Percentiles rank a stretch among this genome's conserved stretches.
Conservation (phyloP, 2,329 filamentous ascomycete species). For the Phialemoniopsis sp. region DNA sequence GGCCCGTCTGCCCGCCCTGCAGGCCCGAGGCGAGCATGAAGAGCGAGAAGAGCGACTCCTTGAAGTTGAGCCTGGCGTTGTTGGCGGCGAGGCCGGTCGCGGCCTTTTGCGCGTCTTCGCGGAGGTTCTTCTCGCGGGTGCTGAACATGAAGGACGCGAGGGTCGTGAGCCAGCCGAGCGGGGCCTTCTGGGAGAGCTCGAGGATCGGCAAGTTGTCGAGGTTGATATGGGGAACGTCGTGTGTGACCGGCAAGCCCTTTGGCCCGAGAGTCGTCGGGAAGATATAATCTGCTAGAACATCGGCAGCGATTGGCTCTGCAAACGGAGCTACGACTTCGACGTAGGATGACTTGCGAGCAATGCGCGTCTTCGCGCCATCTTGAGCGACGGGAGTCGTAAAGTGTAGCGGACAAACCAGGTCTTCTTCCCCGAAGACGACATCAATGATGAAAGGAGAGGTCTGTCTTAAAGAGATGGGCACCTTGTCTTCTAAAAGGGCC, state of each 20-base stretch:
- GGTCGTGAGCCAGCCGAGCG: constrained; percentile 31
- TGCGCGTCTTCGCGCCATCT: constrained; percentile 27
- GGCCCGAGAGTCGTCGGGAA: constrained; percentile 25
- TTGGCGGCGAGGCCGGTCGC: constrained; percentile 13
- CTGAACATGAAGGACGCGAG: constrained; percentile 36
- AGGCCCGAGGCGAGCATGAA: constrained; percentile 41
- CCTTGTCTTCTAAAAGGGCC: constrained; percentile 29
- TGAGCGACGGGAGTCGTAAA: constrained; percentile 35
- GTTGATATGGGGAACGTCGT: constrained; percentile 36
- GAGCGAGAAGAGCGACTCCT: constrained; percentile 42
- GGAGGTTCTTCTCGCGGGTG: constrained; percentile 29
- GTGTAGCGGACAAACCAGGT: constrained; percentile 23
- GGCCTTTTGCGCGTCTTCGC: constrained; percentile 16
- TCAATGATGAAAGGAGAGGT: constrained; percentile 33
- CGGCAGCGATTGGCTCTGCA: constrained; percentile 15
- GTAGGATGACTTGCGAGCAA: constrained; percentile 38
- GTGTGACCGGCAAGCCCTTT: constrained; percentile 23
- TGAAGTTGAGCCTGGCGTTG: constrained; percentile 37
- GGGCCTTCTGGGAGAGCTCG: constrained; percentile 26
- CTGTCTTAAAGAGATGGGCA: constrained; percentile 29
- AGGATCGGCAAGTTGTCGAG: constrained; percentile 40
- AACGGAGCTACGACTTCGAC: constrained; percentile 36
- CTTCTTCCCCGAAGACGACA: constrained; percentile 28
- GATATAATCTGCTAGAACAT: constrained; percentile 23
- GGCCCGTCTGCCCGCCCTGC: constrained; percentile 36